Evolutionary conservation across 2,329 filamentous ascomycete species (phyloP).

Genomic region (Lachnellula arida): DNA sequence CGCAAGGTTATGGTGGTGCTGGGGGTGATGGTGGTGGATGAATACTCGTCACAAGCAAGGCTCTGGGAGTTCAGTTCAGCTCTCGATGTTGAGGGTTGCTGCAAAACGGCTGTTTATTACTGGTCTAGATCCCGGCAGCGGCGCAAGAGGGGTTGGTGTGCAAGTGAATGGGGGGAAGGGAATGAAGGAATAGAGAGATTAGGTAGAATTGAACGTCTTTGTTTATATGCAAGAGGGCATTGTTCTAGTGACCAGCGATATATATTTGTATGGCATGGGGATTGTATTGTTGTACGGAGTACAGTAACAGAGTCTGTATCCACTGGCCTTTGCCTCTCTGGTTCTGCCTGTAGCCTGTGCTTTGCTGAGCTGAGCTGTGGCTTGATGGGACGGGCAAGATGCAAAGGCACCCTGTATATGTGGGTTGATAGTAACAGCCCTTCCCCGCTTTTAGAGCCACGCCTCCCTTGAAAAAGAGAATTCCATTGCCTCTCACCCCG

Average conservation of each 20-base stretch:
- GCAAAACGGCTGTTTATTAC: background rate
- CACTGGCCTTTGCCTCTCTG: too few species aligned
- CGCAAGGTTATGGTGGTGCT: conserved; percentile 4
- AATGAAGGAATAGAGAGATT: background rate
- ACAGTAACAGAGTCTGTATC: too few species aligned
- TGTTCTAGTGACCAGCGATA: too few species aligned
- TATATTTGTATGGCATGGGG: too few species aligned
- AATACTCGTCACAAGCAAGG: conserved; percentile 27
- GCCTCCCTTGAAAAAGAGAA: background rate
- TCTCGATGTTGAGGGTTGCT: conserved; percentile 6
- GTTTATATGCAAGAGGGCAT: too few species aligned
- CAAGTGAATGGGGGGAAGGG: background rate
- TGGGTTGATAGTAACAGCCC: background rate
- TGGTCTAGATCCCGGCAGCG: background rate
- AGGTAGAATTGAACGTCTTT: too few species aligned
- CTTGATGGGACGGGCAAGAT: background rate
- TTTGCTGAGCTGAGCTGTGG: background rate
- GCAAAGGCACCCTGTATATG: background rate
- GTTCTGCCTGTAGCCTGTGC: background rate
- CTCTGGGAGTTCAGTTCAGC: conserved; percentile 19
- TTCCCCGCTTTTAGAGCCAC: background rate
- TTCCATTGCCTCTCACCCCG: background rate
- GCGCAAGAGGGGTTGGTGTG: background rate
- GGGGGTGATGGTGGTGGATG: conserved; percentile 1
- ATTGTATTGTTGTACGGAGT: too few species aligned